A percentile compares a stretch with the other conserved stretches of the same genome.
Evolutionary conservation across 2,329 filamentous ascomycete genomes (phyloP).

Genomic region (Coniochaeta sp.): DNA sequence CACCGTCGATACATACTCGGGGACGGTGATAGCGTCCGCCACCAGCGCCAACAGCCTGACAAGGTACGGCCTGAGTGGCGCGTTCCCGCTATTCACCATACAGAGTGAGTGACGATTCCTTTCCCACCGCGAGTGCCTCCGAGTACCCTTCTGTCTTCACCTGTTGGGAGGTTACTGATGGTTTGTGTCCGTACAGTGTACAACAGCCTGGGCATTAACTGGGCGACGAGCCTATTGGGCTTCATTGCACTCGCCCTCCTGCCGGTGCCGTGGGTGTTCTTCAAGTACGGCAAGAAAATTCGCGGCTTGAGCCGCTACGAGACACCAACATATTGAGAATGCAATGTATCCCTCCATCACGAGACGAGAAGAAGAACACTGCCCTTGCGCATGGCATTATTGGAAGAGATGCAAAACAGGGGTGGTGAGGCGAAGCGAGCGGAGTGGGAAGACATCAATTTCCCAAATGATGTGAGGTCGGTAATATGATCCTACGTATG

Average conservation of each 20-base stretch:
- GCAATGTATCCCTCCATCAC: too few species aligned
- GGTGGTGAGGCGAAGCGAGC: too few species aligned
- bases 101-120: conserved; percentile 38
- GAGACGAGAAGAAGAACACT: too few species aligned
- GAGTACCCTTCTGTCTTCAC: neutral
- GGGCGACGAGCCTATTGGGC: conserved; percentile 39
- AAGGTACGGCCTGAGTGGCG: conserved; percentile 47
- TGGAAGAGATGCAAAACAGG: too few species aligned
- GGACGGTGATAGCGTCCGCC: conserved; percentile 48
- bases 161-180: fast-evolving
- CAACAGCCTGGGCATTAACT: conserved; percentile 31
- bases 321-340: conserved; percentile 12
- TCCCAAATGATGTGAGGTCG: too few species aligned
- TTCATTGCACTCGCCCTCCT: conserved; percentile 40
- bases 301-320: conserved; percentile 32
- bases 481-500: too few species aligned
- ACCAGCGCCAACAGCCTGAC: conserved; percentile 52
- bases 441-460: too few species aligned
- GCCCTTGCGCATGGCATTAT: too few species aligned
- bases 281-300: conserved; percentile 37
- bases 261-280: conserved; percentile 47
- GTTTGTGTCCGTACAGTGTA: conserved; percentile 29
- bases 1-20: conserved; percentile 48
- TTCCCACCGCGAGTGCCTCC: too few species aligned
- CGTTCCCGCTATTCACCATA: conserved; percentile 55